Conservation (phyloP, 768 basidiomycete species). For the Strobilomyces echinocephalus region DNA sequence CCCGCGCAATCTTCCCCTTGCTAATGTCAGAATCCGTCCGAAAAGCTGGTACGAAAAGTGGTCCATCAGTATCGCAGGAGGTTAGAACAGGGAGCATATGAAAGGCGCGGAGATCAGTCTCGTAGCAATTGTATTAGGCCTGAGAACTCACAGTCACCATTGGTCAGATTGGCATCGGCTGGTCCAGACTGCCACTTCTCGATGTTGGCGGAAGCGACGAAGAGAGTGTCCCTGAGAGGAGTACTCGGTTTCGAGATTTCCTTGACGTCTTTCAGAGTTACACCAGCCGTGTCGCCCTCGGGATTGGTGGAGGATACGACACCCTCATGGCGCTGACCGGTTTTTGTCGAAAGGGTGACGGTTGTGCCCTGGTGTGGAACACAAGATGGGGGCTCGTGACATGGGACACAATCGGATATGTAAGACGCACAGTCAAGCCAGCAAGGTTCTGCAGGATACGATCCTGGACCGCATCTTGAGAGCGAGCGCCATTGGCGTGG, state of each 20-base stretch:
- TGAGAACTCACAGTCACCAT: constrained; percentile 61
- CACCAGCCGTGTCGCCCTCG: constrained; percentile 67
- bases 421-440: constrained; percentile 62
- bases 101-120: background rate
- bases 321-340: constrained; percentile 69
- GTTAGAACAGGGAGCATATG: background rate
- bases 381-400: constrained; percentile 15
- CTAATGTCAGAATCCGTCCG: constrained; percentile 80
- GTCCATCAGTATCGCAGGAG: constrained; percentile 11
- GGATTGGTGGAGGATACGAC: constrained; percentile 53
- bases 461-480: constrained; percentile 49
- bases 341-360: constrained; percentile 70
- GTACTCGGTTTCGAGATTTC: constrained; percentile 63
- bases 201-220: constrained; percentile 70
- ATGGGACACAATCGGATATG: constrained; percentile 7
- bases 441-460: constrained; percentile 59
- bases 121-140: background rate
- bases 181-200: constrained; percentile 71
- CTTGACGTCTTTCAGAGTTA: constrained; percentile 73
- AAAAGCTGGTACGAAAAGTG: constrained; percentile 49
- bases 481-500: constrained; percentile 45
- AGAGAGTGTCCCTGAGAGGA: constrained; percentile 64
- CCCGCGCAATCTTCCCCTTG: constrained; percentile 48
- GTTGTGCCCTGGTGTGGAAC: constrained; percentile 59
- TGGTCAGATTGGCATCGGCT: constrained; percentile 62